Evolutionary conservation across 225 moss, liverwort and hornwort species (phyloP).

Genomic region (Marchantia paleacea): DNA sequence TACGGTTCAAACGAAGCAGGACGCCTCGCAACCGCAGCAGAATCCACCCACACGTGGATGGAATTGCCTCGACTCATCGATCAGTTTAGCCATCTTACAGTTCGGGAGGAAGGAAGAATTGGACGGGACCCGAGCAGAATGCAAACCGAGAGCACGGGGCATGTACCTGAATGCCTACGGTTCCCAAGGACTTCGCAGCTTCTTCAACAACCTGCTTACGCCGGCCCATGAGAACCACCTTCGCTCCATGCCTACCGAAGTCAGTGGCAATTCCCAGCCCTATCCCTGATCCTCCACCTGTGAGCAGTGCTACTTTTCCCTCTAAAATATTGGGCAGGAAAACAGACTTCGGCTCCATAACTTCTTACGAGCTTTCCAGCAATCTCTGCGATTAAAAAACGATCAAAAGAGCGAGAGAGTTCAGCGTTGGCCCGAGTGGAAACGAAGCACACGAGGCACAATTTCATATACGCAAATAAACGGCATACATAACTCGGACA

Average conservation of each 20-base stretch:
- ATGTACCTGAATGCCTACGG: slow-evolving; percentile 63
- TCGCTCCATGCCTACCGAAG: slow-evolving; percentile 82
- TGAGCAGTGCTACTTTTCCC: slow-evolving; percentile 79
- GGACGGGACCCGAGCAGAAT: neutral
- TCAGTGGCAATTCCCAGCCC: slow-evolving; percentile 77
- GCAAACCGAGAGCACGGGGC: neutral
- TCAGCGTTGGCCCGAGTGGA: too few relatives aligned
- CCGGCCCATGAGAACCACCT: slow-evolving; percentile 83
- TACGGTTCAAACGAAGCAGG: neutral
- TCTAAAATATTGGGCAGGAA: slow-evolving; percentile 39
- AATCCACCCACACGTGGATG: neutral
- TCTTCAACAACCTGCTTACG: slow-evolving; percentile 64
- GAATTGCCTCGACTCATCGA: neutral
- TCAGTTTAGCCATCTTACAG: neutral
- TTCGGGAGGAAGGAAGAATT: neutral
- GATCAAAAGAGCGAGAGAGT: neutral
- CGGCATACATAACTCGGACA: too few relatives aligned
- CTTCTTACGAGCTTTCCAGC: neutral
- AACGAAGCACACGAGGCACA: too few relatives aligned
- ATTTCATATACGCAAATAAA: too few relatives aligned
- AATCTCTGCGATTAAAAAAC: neutral
- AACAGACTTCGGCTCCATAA: slow-evolving; percentile 32
- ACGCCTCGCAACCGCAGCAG: neutral
- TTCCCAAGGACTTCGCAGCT: slow-evolving; percentile 49
- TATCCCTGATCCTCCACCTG: slow-evolving; percentile 87